Base-by-base conservation (phyloP, 2,329 filamentous ascomycete species). In the Fusarium veterinarium region DNA sequence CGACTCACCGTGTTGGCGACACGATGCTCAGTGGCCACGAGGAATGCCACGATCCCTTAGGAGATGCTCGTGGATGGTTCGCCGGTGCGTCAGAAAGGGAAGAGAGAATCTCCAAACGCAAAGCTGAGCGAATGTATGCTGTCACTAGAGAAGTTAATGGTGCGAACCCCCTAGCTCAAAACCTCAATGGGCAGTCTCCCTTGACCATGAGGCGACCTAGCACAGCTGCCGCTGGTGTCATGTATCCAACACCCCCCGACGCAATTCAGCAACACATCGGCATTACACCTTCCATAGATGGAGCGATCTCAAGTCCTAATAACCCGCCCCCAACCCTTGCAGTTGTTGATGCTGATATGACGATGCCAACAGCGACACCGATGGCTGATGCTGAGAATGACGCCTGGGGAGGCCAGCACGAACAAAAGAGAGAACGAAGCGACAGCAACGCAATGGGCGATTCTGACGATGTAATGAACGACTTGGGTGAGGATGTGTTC, bases 241-340 rank as follows among this genome's bases (percentile, higher is more conserved):
- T 93, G 81, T 93, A 94, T 77, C 91, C 91, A 13, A 94, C 92
- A 10, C 92, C 92, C 4, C 92, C 92, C 16, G 91, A 93, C 77
- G 91, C 86, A 19, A 81, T 91, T 23, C 89, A 90, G 44, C 84
- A 85, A 57, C 80, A 82, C 5, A 80, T 85, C 14, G 89, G 86
- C 6, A 84, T 87, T 11, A 88, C 88, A 1, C 87, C 89, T 8
- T 87, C 87, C 4, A 84, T 90, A 59, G 90, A 91, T 64, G 86
- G 86, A 9, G 84, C 83, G 5, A 82, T 83, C 4, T 87, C 87
- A 4, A 91, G 89, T 58, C 90, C 90, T 1, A 86, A 84, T 7
- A 88, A 88, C 45, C 82, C 76, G 12, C 69, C 78, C 13, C 74
- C 79, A n/a, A 65, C 74, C 23, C 73, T 64, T 31, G 77, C 79